phyloP scores from a whole-genome alignment of 2,329 filamentous ascomycete species.

The Penicillium verrucosum region DNA sequence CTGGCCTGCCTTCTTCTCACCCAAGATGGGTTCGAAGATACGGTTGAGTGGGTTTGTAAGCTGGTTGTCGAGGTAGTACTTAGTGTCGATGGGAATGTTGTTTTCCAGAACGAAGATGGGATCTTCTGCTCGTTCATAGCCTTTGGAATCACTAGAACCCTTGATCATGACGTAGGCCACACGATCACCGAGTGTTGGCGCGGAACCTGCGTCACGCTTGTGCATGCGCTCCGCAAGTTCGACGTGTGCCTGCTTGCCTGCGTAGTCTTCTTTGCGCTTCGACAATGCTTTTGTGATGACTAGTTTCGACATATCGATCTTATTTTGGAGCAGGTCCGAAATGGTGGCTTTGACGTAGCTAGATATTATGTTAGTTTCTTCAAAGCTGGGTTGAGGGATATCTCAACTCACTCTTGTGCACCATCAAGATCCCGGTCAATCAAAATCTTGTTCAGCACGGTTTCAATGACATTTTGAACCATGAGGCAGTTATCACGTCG shows the following conservation, averaged over 20 bases:
- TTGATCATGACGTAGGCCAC: slow-evolving; percentile 98
- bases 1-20: slow-evolving; percentile 83
- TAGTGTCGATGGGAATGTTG: slow-evolving; percentile 96
- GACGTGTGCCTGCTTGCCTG: slow-evolving; percentile 90
- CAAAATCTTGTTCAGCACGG: slow-evolving; percentile 88
- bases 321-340: slow-evolving; percentile 92
- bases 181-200: slow-evolving; percentile 87
- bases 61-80: slow-evolving; percentile 98
- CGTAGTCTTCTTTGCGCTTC: slow-evolving; percentile 71
- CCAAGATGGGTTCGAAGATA: slow-evolving; percentile 97
- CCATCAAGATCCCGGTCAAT: slow-evolving; percentile 88
- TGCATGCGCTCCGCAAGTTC: slow-evolving; percentile 95
- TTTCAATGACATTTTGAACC: slow-evolving; percentile 96
- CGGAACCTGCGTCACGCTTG: slow-evolving; percentile 92
- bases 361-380: slow-evolving; percentile 37
- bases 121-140: slow-evolving; percentile 96
- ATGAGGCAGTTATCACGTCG: slow-evolving; percentile 93
- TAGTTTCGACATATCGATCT: slow-evolving; percentile 97
- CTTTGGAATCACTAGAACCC: slow-evolving; percentile 82
- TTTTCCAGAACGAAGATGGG: slow-evolving; percentile 96
- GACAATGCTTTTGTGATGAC: slow-evolving; percentile 97
- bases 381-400: not conserved
- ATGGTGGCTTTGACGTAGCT: slow-evolving; percentile 97
- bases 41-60: slow-evolving; percentile 88
- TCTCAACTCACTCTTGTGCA: slow-evolving; percentile 76